phyloP scores from a whole-genome alignment of 345 rosid species.

The Melaleuca alternifolia region DNA sequence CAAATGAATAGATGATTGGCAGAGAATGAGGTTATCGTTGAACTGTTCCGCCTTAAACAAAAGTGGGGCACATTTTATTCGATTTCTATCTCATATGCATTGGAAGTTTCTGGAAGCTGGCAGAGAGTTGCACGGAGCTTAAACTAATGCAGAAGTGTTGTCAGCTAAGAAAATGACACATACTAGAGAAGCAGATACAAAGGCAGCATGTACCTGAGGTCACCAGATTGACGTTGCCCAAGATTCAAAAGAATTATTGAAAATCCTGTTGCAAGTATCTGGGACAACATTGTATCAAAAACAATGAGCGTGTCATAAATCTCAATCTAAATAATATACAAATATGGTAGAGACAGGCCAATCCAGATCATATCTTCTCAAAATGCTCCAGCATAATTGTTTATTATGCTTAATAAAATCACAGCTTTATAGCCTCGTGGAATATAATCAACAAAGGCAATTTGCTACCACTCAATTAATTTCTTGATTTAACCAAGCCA shows the following conservation, averaged over 20 bases:
- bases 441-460: not conserved
- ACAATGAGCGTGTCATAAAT: not conserved
- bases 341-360: not conserved
- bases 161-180: not conserved
- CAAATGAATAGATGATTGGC: not conserved
- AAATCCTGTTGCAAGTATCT: conserved; percentile 83
- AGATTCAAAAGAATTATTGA: conserved; percentile 67
- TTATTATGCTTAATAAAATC: not conserved
- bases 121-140: not conserved
- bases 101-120: not conserved
- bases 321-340: not conserved
- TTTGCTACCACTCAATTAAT: not conserved
- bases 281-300: conserved; percentile 1
- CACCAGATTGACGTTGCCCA: conserved; percentile 78
- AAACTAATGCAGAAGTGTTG: not conserved
- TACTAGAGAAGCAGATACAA: not conserved
- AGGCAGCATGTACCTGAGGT: conserved; percentile 41
- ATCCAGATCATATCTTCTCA: not conserved
- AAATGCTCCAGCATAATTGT: not conserved
- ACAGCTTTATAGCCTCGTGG: not conserved
- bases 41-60: not conserved
- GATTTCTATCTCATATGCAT: not conserved
- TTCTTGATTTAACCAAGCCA: not conserved
- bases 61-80: not conserved
- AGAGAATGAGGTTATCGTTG: not conserved